Evolutionary conservation across 1,139 yeast species (phyloP).

Genomic region (Yamadazyma triangularis): DNA sequence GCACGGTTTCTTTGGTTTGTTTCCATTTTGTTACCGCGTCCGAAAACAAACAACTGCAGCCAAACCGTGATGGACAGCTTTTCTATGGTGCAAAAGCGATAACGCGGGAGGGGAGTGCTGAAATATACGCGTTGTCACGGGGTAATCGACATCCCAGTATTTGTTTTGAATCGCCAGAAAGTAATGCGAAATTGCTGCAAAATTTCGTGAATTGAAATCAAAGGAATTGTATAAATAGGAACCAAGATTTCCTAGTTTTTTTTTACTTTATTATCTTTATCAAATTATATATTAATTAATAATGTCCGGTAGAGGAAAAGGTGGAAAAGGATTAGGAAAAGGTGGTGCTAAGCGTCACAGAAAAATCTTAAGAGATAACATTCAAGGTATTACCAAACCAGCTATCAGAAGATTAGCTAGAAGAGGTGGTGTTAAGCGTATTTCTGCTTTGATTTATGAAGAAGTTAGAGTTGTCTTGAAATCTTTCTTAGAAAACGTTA

Average conservation of each 20-base stretch:
- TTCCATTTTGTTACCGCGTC: too few species aligned
- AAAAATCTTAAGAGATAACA: conserved; percentile 98
- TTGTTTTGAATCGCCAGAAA: too few species aligned
- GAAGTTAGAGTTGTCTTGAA: conserved; percentile 97
- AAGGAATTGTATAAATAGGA: not conserved
- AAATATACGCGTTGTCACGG: too few species aligned
- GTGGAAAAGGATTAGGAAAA: conserved; percentile 98
- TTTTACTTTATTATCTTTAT: conserved; percentile 1
- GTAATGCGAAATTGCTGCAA: not conserved
- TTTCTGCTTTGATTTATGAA: conserved; percentile 96
- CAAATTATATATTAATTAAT: conserved; percentile 4
- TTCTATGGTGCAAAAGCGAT: too few species aligned
- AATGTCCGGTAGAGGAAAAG: conserved; percentile 99
- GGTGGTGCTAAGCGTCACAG: conserved; percentile 99
- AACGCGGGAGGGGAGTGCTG: too few species aligned
- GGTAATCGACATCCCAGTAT: too few species aligned
- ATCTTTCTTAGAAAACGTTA: conserved; percentile 93
- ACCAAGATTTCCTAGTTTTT: conserved; percentile 3
- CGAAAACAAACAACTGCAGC: too few species aligned
- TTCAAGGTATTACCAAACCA: conserved; percentile 99
- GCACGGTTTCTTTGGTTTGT: too few species aligned
- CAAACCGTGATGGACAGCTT: too few species aligned
- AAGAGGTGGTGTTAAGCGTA: conserved; percentile 99
- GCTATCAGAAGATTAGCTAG: conserved; percentile 99
- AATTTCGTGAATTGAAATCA: not conserved